Conservation (phyloP, 108 stramenopile genomes). For the Cyclotella baltica region DNA sequence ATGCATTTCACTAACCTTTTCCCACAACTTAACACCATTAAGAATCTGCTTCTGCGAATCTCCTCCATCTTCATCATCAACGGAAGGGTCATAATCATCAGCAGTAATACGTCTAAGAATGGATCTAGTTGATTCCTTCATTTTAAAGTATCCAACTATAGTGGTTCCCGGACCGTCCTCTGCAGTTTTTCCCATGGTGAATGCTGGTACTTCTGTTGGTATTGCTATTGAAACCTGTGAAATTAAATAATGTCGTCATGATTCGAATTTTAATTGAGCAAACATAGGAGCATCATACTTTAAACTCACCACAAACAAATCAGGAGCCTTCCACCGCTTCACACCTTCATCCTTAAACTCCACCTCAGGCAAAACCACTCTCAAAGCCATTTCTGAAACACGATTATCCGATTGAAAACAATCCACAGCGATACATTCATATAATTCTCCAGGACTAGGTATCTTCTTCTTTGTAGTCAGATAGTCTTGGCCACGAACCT, state of each 20-base stretch:
- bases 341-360: conserved; percentile 44
- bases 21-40: conserved; percentile 84
- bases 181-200: conserved; percentile 36
- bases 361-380: conserved; percentile 68
- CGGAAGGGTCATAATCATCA: conserved; percentile 66
- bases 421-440: conserved; percentile 73
- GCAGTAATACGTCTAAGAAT: conserved; percentile 83
- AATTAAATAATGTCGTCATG: not conserved
- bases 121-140: conserved; percentile 79
- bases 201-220: conserved; percentile 84
- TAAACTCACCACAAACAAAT: conserved; percentile 60
- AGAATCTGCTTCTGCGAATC: conserved; percentile 67
- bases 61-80: conserved; percentile 43
- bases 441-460: conserved; percentile 75
- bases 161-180: conserved; percentile 82
- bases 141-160: conserved; percentile 72
- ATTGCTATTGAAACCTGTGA: conserved; percentile 58
- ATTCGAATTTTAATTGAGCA: not conserved
- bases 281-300: not conserved
- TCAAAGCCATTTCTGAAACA: conserved; percentile 68
- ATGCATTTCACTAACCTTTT: too few species aligned
- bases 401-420: conserved; percentile 71
- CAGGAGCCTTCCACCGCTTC: conserved; percentile 84
- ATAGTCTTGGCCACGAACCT: conserved; percentile 78
- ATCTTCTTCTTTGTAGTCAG: conserved; percentile 76